phyloP scores from a whole-genome alignment of 1,284 basidiomycete species.

The Mycena citricolor region DNA sequence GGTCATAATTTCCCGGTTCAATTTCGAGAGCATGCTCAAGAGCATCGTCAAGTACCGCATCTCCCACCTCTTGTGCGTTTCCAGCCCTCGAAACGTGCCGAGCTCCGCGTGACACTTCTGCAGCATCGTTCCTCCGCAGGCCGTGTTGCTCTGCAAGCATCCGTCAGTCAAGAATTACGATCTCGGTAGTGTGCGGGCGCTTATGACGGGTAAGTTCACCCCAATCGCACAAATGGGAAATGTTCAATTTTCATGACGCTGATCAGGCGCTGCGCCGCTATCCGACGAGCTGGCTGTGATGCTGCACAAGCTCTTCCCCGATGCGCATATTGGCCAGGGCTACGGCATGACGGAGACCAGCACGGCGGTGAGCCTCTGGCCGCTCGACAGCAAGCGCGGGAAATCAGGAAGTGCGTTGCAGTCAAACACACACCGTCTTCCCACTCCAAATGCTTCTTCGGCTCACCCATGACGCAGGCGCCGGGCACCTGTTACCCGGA shows the following conservation, averaged over 20 bases:
- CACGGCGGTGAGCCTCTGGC: constrained; percentile 46
- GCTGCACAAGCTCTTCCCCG: constrained; percentile 53
- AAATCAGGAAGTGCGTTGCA: constrained; percentile 43
- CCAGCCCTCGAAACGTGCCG: constrained; percentile 3
- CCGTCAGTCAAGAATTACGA: constrained; percentile 60
- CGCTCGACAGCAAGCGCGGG: constrained; percentile 47
- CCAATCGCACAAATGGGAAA: constrained; percentile 35
- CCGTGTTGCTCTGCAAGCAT: constrained; percentile 68
- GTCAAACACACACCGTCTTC: constrained; percentile 44
- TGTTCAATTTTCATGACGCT: constrained; percentile 2
- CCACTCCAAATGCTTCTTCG: constrained; percentile 6
- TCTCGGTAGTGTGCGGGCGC: constrained; percentile 48
- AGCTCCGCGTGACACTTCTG: constrained; percentile 6
- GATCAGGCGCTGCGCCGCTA: constrained; percentile 40
- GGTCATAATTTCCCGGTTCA: constrained; percentile 76
- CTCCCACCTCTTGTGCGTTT: constrained; percentile 59
- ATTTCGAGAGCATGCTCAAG: constrained; percentile 62
- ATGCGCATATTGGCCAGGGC: constrained; percentile 60
- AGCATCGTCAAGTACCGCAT: constrained; percentile 69
- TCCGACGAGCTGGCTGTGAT: constrained; percentile 52
- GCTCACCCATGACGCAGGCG: neutral
- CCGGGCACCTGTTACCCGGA: constrained; percentile 51
- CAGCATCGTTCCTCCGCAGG: constrained; percentile 63
- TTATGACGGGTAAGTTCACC: constrained; percentile 62
- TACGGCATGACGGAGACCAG: constrained; percentile 64